Conservation (phyloP, 306 rosid genomes). For the Carpinus viminea region DNA sequence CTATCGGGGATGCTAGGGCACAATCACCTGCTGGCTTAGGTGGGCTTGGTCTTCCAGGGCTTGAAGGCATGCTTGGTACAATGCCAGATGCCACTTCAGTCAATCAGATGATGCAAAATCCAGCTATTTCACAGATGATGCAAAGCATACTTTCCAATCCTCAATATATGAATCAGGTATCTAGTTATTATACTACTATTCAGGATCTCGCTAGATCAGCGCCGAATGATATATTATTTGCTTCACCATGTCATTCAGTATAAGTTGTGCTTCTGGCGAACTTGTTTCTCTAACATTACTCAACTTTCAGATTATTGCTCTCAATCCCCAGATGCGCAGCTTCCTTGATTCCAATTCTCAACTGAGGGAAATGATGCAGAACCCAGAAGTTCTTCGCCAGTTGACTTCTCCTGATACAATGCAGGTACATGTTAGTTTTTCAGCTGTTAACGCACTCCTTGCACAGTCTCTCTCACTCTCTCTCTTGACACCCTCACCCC, state of each 20-base stretch:
- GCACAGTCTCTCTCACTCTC: conserved; percentile 3
- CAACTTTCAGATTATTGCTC: conserved; percentile 56
- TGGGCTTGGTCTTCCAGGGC: conserved; percentile 64
- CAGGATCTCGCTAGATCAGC: background rate
- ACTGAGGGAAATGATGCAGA: conserved; percentile 85
- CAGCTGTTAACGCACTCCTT: conserved; percentile 19
- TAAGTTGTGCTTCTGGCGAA: conserved; percentile 24
- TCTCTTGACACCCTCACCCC: background rate
- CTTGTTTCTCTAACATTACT: conserved; percentile 25
- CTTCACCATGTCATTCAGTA: background rate
- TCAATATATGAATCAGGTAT: conserved; percentile 76
- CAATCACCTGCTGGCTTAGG: conserved; percentile 58
- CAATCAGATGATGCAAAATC: conserved; percentile 80
- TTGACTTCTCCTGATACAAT: conserved; percentile 83
- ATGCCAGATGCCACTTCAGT: conserved; percentile 58
- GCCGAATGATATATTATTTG: background rate
- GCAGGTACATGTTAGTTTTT: conserved; percentile 56
- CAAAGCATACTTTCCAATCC: conserved; percentile 84
- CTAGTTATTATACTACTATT: background rate
- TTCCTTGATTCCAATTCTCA: conserved; percentile 68
- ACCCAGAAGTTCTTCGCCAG: conserved; percentile 75
- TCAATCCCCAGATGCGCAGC: conserved; percentile 63
- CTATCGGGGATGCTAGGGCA: conserved; percentile 56
- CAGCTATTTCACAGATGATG: conserved; percentile 85
- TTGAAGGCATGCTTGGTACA: conserved; percentile 61